Evolutionary conservation across 192 early-diverging fungal species (phyloP).

Genomic region (Blastocladiella britannica): DNA sequence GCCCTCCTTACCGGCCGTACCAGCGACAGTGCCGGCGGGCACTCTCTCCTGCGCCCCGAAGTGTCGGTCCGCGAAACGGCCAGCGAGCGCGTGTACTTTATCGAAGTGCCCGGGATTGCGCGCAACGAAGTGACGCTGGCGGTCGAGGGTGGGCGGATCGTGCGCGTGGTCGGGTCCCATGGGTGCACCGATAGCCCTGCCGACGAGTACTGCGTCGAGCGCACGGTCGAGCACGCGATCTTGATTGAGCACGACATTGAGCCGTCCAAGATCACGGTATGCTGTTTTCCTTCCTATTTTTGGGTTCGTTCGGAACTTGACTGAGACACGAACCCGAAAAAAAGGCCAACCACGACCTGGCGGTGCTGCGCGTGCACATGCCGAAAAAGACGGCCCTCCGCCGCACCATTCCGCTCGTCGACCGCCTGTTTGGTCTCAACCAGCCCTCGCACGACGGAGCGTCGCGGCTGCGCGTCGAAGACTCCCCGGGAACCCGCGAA

Average conservation of each 20-base stretch:
- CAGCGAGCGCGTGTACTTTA: background rate
- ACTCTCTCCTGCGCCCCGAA: no score
- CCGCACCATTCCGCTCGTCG: background rate
- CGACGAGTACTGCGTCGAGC: background rate
- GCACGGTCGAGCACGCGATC: background rate
- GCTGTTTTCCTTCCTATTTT: no score
- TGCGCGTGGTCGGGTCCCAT: background rate
- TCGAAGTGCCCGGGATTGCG: background rate
- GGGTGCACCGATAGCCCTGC: no score
- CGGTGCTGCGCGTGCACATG: background rate
- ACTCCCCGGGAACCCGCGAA: no score
- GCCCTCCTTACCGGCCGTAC: no score
- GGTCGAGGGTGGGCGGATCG: background rate
- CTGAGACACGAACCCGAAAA: background rate
- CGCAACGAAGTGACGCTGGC: background rate
- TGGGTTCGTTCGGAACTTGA: background rate
- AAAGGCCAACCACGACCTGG: background rate
- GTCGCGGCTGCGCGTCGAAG: background rate
- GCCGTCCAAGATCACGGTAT: no score
- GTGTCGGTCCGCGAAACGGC: background rate
- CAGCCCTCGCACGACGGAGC: background rate
- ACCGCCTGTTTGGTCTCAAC: background rate
- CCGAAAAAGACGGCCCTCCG: background rate
- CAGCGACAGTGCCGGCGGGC: no score
- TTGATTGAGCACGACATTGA: no score